phyloP scores from a whole-genome alignment of 2,329 filamentous ascomycete species.

The Ophiosphaerella narmari region DNA sequence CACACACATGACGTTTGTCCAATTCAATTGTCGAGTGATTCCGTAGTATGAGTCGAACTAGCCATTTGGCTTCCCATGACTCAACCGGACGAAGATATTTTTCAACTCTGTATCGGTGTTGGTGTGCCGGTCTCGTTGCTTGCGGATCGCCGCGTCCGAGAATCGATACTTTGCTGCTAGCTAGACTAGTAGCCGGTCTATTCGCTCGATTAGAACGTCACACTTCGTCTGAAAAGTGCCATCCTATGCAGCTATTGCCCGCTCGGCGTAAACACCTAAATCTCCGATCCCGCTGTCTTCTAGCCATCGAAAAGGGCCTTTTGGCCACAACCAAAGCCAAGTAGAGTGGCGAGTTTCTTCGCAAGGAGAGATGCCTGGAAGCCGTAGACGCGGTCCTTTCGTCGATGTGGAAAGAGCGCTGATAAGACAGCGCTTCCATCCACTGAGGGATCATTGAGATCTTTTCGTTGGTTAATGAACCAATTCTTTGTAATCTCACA shows the following conservation, averaged over 20 bases:
- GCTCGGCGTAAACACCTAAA: slow-evolving; percentile 72
- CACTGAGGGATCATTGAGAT: slow-evolving; percentile 62
- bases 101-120: slow-evolving; percentile 32
- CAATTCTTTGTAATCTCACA: slow-evolving; percentile 62
- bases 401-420: slow-evolving; percentile 73
- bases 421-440: slow-evolving; percentile 71
- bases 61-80: slow-evolving; percentile 82
- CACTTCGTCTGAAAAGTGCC: slow-evolving; percentile 41
- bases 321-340: slow-evolving; percentile 68
- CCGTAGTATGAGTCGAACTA: slow-evolving; percentile 81
- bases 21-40: slow-evolving; percentile 70
- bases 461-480: slow-evolving; percentile 67
- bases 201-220: slow-evolving; percentile 67
- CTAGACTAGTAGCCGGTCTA: slow-evolving; percentile 68
- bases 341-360: slow-evolving; percentile 67
- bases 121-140: slow-evolving; percentile 22
- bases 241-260: slow-evolving; percentile 65
- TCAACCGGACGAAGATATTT: slow-evolving; percentile 51
- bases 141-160: slow-evolving; percentile 63
- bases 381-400: slow-evolving; percentile 78
- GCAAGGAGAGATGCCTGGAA: slow-evolving; percentile 67
- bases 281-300: slow-evolving; percentile 64
- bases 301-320: slow-evolving; percentile 67
- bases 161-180: slow-evolving; percentile 72
- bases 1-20: slow-evolving; percentile 61